These are phyloP conservation scores for Dendrocalamus sinicus DNA, from an alignment of 176 grass and related monocot species.

Conservation along the genomic window DNA sequence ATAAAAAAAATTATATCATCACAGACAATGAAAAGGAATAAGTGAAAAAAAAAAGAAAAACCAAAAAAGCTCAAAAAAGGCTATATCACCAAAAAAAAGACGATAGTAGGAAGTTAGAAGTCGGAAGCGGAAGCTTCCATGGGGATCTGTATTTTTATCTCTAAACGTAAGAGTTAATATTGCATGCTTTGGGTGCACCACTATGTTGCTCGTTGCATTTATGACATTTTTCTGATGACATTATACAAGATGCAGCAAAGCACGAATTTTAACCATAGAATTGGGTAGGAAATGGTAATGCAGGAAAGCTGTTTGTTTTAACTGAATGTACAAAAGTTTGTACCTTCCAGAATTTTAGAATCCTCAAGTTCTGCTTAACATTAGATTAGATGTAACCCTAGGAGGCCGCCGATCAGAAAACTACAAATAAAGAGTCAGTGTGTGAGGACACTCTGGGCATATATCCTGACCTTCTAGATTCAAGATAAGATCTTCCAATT, in stretches of 20 bases:
- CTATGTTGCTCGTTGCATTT: background rate
- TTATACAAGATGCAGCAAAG: background rate
- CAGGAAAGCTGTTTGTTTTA: background rate
- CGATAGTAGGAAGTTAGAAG: too few species aligned
- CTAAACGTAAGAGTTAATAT: background rate
- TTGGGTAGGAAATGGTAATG: background rate
- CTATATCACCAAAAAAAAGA: too few species aligned
- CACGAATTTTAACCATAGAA: background rate
- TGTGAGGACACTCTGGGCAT: background rate
- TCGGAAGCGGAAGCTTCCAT: background rate
- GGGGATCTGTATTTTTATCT: background rate
- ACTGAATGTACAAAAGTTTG: background rate
- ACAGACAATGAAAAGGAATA: too few species aligned
- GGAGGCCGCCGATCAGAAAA: conserved; percentile 59
- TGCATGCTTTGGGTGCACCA: background rate
- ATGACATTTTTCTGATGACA: background rate
- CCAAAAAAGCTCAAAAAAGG: too few species aligned
- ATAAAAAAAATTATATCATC: too few species aligned
- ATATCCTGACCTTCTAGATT: background rate
- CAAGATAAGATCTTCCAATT: background rate
- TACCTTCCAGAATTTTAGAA: conserved; percentile 89
- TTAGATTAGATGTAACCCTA: conserved; percentile 79
- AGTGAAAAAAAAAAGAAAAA: too few species aligned
- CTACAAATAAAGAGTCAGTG: conserved; percentile 24
- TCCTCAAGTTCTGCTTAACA: conserved; percentile 79